phyloP scores from a whole-genome alignment of 768 basidiomycete species.

The Xerocomus potaroensis region DNA sequence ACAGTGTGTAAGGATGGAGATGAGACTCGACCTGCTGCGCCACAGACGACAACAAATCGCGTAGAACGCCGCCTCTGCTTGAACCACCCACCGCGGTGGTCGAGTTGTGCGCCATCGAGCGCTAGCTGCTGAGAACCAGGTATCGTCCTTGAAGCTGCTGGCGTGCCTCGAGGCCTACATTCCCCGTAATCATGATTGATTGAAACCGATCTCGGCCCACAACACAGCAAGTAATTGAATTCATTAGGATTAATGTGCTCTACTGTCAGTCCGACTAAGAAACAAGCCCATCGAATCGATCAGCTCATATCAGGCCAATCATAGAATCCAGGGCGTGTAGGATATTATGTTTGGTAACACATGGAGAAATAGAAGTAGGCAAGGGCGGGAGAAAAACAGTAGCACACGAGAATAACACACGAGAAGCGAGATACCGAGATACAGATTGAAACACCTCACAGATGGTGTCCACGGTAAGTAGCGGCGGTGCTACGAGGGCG shows the following conservation, averaged over 20 bases:
- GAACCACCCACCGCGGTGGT: not conserved
- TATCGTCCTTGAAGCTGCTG: not conserved
- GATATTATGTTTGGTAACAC: no score
- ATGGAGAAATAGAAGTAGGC: no score
- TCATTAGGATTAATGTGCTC: no score
- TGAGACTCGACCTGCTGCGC: constrained; percentile 24
- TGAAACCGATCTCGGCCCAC: no score
- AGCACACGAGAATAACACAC: not conserved
- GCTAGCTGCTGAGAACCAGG: not conserved
- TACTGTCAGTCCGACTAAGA: no score
- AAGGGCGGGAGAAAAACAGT: not conserved
- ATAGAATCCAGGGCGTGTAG: no score
- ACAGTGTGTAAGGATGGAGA: constrained; percentile 8
- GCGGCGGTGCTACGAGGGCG: not conserved
- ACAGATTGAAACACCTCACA: not conserved
- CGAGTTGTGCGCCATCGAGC: not conserved
- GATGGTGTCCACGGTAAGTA: not conserved
- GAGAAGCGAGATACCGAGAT: no score
- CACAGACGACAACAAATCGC: constrained; percentile 21
- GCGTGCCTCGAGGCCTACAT: constrained; percentile 14
- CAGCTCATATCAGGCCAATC: no score
- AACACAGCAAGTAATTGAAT: no score
- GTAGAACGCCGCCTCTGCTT: constrained; percentile 5
- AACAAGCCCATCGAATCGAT: no score
- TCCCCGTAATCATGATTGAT: not conserved